Base-by-base conservation (phyloP, 257 asterid species). In the Penstemon davidsonii region DNA sequence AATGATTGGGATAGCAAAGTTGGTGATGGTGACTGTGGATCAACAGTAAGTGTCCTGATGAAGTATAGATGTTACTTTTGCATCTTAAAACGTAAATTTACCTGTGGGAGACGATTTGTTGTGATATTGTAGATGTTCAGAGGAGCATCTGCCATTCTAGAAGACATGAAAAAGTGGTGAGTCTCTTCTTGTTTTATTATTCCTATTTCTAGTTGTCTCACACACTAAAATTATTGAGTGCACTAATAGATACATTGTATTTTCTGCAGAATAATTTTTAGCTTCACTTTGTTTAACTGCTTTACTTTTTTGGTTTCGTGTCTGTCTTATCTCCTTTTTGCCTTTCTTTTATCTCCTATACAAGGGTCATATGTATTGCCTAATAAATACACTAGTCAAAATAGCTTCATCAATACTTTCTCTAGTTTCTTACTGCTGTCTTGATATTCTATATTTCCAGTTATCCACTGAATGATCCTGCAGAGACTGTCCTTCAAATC, bases 11-110 rank as follows among this genome's bases (percentile, higher is more conserved):
- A 94, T 74, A 79, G 92, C 78, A 91, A 79, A 87, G 99, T 88
- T 69, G 99, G 99, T 65, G 99, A 94, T 81, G 99, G 99, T 67
- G 99, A 94, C 73, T 91, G 99, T 73, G 99, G 99, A 52, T 87
- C 99, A 76, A 94, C 99, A 3, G 99, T 94, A 80, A 76, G 96
- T 83, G 55, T 63, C 71, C 42, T 8, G 41, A 55, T 44, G 58
- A 38, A 69, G 9, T 52, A 41, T 72, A 61, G 70, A 42, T 59
- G 2, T 65, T 41, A 46, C 8, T 43, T 46, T 0, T 45, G n/a
- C 62, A 64, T 76, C 54, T 40, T 55, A 49, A 36, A 51, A 50
- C 52, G 61, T 75, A 73, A 63, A 62, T 41, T 67, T 47, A 25
- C 61, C 62, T 60, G 38, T 60, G 44, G 11, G 43, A 7, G 13